A percentile compares a stretch with the other conserved stretches of the same genome.
Evolutionary conservation across 495 filamentous ascomycete genomes (phyloP).

Genomic region (Pyrenula massariospora): DNA sequence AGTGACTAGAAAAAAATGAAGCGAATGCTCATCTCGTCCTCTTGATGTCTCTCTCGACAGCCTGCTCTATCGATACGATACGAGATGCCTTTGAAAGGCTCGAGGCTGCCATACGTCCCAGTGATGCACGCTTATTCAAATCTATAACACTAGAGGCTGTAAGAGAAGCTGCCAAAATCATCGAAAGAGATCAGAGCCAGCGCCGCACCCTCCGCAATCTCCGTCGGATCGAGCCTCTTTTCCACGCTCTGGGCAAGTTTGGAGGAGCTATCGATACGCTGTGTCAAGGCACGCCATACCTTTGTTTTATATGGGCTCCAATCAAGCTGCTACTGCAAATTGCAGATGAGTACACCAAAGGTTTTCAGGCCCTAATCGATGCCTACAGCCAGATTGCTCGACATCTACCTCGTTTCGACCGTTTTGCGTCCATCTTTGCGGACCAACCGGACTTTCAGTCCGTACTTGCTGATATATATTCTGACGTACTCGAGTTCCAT

Average conservation of each 20-base stretch:
- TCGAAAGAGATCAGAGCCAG: conserved; percentile 24
- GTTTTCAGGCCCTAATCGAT: conserved; percentile 27
- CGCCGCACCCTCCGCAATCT: conserved; percentile 25
- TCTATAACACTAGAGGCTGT: conserved; percentile 23
- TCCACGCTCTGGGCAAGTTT: conserved; percentile 25
- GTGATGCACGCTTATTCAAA: conserved; percentile 15
- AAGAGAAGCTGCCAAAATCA: conserved; percentile 14
- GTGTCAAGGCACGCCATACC: conserved; percentile 31
- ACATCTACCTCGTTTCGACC: conserved; percentile 22
- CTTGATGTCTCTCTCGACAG: no score
- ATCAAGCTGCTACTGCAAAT: conserved; percentile 31
- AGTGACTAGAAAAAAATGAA: no score
- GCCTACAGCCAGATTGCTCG: conserved; percentile 27
- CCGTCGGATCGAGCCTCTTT: conserved; percentile 23
- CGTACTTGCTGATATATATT: conserved; percentile 26
- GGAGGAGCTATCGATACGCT: conserved; percentile 25
- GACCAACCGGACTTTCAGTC: conserved; percentile 22
- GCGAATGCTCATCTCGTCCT: no score
- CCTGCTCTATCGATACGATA: no score
- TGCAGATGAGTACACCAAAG: conserved; percentile 20
- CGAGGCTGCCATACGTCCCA: conserved; percentile 11
- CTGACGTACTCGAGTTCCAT: conserved; percentile 33
- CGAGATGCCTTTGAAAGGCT: conserved; percentile 18
- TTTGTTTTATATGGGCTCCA: conserved; percentile 36
- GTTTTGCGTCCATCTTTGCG: conserved; percentile 14